A percentile compares a stretch with the other conserved stretches of the same genome.
Evolutionary conservation across 208 protist genomes (phyloP).

Genomic region (Chromosphaera perkinsii): DNA sequence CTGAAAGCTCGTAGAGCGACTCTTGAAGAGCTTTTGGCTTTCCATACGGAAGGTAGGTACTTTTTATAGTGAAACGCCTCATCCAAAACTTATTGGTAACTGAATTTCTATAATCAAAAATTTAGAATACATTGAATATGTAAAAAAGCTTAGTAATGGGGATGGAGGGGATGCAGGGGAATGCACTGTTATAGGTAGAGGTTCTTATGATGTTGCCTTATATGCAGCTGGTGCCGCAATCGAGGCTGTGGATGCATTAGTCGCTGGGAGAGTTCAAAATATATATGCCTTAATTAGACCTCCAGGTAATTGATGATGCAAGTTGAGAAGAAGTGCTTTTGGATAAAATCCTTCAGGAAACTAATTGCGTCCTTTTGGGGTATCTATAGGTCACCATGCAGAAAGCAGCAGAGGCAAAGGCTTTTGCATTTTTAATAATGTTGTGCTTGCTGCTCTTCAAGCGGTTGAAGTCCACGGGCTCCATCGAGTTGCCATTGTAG

Average conservation of each 20-base stretch:
- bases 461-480: slow-evolving; percentile 7
- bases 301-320: slow-evolving; percentile 5
- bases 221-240: slow-evolving; percentile 6
- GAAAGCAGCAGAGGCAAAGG: slow-evolving; percentile 15
- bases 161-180: slow-evolving; percentile 1
- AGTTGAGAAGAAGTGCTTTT: too few species aligned
- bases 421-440: slow-evolving; percentile 49
- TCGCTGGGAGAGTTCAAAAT: slow-evolving; percentile 9
- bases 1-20: slow-evolving; percentile 1
- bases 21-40: not conserved
- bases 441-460: slow-evolving; percentile 24
- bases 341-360: not conserved
- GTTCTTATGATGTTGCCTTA: slow-evolving; percentile 7
- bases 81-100: too few species aligned
- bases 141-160: slow-evolving; percentile 1
- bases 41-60: too few species aligned
- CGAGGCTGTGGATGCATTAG: slow-evolving; percentile 2
- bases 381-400: slow-evolving; percentile 42
- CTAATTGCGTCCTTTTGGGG: not conserved
- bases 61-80: too few species aligned
- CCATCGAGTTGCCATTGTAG: slow-evolving; percentile 41
- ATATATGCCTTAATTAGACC: slow-evolving; percentile 12
- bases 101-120: too few species aligned
- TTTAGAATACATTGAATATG: slow-evolving; percentile 1
- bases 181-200: not conserved